Conservation (phyloP, 208 protist genomes). For the Crithidia bombi region DNA sequence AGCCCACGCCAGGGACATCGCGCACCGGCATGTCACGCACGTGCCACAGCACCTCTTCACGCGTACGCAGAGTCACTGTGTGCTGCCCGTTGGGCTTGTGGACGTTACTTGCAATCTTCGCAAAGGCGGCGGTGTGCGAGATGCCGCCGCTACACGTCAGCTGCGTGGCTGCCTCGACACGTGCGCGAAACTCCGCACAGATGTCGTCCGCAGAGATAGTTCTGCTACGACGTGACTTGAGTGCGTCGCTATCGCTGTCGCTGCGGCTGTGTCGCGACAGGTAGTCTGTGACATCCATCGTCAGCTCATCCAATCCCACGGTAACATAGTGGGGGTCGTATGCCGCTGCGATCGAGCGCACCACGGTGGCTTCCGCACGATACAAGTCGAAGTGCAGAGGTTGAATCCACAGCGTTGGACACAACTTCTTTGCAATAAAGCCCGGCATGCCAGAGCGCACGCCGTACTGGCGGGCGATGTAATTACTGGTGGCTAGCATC, state of each 20-base stretch:
- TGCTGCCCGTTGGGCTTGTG: constrained; percentile 94
- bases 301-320: constrained; percentile 75
- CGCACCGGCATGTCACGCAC: constrained; percentile 53
- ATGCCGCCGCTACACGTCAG: constrained; percentile 83
- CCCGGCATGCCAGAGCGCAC: constrained; percentile 95
- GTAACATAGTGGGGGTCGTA: constrained; percentile 80
- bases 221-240: background rate
- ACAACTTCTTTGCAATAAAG: constrained; percentile 90
- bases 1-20: constrained; percentile 61
- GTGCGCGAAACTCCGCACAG: constrained; percentile 49
- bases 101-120: constrained; percentile 85
- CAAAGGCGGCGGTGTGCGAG: constrained; percentile 68
- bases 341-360: constrained; percentile 58
- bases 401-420: constrained; percentile 76
- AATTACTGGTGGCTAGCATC: constrained; percentile 95
- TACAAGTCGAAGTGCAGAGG: constrained; percentile 68
- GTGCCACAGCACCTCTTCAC: constrained; percentile 54
- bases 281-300: constrained; percentile 69
- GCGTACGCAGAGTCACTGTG: constrained; percentile 40
- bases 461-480: constrained; percentile 92
- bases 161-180: constrained; percentile 48
- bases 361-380: constrained; percentile 39
- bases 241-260: background rate
- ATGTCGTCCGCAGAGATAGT: constrained; percentile 44
- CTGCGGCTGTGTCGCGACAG: constrained; percentile 18